Percentiles rank a stretch among this genome's conserved stretches.
These are phyloP conservation scores for Epichloe glyceriae DNA, from an alignment of 2,329 filamentous ascomycete species.

Conservation along the genomic window DNA sequence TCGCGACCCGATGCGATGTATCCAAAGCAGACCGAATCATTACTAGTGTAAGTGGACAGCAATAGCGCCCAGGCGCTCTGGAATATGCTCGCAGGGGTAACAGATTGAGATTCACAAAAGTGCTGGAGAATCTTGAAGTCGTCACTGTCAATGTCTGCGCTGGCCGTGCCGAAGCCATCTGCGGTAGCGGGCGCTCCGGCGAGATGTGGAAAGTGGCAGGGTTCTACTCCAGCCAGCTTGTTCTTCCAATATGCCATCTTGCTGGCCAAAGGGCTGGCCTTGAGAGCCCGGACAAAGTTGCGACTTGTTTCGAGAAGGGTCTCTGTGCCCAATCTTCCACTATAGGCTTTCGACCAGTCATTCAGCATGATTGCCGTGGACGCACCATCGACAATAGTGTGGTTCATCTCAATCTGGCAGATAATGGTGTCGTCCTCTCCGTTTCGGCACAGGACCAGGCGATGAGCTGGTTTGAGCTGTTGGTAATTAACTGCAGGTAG, in stretches of 20 bases:
- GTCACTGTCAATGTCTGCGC: not conserved
- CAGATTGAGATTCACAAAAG: slow-evolving; percentile 25
- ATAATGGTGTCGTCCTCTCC: slow-evolving; percentile 5
- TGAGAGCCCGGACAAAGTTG: slow-evolving; percentile 4
- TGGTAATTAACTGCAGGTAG: slow-evolving; percentile 1
- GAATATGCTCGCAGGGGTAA: slow-evolving; percentile 3
- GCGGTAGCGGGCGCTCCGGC: not conserved
- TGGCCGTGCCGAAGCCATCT: not conserved
- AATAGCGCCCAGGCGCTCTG: slow-evolving; percentile 8
- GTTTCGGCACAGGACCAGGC: not conserved
- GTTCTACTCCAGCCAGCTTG: slow-evolving; percentile 4
- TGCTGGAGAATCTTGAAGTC: slow-evolving; percentile 1
- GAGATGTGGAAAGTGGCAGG: slow-evolving; percentile 8
- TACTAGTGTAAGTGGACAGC: slow-evolving; percentile 2
- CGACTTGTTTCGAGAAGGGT: not conserved
- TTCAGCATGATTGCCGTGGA: slow-evolving; percentile 12
- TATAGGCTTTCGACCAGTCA: slow-evolving; percentile 3
- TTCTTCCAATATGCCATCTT: slow-evolving; percentile 8
- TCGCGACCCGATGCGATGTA: slow-evolving; percentile 3
- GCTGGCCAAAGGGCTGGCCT: not conserved
- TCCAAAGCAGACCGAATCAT: slow-evolving; percentile 2
- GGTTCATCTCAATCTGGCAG: slow-evolving; percentile 21
- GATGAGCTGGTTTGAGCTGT: slow-evolving; percentile 1
- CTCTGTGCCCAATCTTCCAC: not conserved
- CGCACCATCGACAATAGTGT: slow-evolving; percentile 20